Evolutionary conservation across 2,329 filamentous ascomycete species (phyloP).

Genomic region (Decorospora gaudefroyi): DNA sequence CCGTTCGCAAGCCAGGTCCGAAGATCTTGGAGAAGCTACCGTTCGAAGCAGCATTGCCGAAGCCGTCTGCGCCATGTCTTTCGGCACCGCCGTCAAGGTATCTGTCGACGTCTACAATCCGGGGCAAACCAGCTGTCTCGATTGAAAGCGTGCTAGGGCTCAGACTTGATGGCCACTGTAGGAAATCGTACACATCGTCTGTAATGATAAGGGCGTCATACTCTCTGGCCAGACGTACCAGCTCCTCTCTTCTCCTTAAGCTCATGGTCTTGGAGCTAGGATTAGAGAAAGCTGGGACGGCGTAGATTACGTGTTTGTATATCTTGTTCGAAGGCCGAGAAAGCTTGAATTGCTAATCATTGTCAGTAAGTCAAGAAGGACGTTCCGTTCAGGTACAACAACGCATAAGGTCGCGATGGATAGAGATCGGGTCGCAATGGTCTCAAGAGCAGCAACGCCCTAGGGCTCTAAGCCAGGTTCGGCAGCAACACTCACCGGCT

Average conservation of each 20-base stretch:
- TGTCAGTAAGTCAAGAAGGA: slow-evolving; percentile 18
- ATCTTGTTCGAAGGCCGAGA: slow-evolving; percentile 68
- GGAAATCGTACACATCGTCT: slow-evolving; percentile 93
- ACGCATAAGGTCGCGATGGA: too few species aligned
- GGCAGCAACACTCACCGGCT: slow-evolving; percentile 55
- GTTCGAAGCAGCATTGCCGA: slow-evolving; percentile 83
- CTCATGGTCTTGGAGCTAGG: slow-evolving; percentile 85
- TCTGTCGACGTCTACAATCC: slow-evolving; percentile 78
- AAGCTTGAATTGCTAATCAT: slow-evolving; percentile 59
- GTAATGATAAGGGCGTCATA: slow-evolving; percentile 81
- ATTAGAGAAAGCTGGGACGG: slow-evolving; percentile 86
- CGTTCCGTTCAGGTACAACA: too few species aligned
- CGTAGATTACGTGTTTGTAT: slow-evolving; percentile 87
- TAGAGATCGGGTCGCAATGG: neutral
- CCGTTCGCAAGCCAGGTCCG: slow-evolving; percentile 78
- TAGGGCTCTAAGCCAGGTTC: too few species aligned
- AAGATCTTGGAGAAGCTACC: slow-evolving; percentile 88
- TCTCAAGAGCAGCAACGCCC: neutral
- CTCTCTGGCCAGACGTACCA: slow-evolving; percentile 76
- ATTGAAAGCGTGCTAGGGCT: slow-evolving; percentile 30
- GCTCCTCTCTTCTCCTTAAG: slow-evolving; percentile 64
- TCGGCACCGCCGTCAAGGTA: slow-evolving; percentile 63
- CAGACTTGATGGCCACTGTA: slow-evolving; percentile 70
- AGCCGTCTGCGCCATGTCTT: slow-evolving; percentile 58
- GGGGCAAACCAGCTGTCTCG: slow-evolving; percentile 61